A percentile compares a stretch with the other conserved stretches of the same genome.
These are phyloP conservation scores for Fusarium proliferatum DNA, from an alignment of 2,329 filamentous ascomycete species.

Conservation along the genomic window DNA sequence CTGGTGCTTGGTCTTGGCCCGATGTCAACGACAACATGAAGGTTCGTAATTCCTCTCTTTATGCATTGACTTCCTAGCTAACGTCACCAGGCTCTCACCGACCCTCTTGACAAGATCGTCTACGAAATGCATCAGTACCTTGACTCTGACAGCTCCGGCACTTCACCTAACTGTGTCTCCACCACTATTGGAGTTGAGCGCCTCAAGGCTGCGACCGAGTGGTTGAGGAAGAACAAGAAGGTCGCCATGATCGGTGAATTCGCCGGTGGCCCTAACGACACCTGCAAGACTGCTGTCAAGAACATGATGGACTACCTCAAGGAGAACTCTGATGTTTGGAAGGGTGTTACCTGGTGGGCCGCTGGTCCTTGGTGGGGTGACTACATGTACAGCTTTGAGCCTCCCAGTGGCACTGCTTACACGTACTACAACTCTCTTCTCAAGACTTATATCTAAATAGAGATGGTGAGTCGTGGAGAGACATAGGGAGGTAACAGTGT, in stretches of 20 bases:
- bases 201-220: slow-evolving; percentile 60
- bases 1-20: slow-evolving; percentile 61
- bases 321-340: slow-evolving; percentile 68
- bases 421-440: slow-evolving; percentile 44
- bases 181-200: slow-evolving; percentile 62
- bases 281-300: slow-evolving; percentile 64
- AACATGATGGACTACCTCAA: slow-evolving; percentile 63
- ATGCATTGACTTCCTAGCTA: background rate
- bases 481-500: accelerated
- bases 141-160: slow-evolving; percentile 65
- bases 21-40: slow-evolving; percentile 55
- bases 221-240: slow-evolving; percentile 67
- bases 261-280: slow-evolving; percentile 63
- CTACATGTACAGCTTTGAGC: slow-evolving; percentile 62
- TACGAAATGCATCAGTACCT: slow-evolving; percentile 73
- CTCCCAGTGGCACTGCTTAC: slow-evolving; percentile 58
- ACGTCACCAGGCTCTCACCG: slow-evolving; percentile 52
- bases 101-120: slow-evolving; percentile 62
- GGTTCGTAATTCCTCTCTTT: background rate
- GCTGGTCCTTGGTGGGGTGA: slow-evolving; percentile 69
- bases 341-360: slow-evolving; percentile 67
- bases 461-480: background rate
- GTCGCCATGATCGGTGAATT: slow-evolving; percentile 66
- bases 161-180: slow-evolving; percentile 59
- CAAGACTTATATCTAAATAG: slow-evolving; percentile 24